Evolutionary conservation across 305 asterid species (phyloP).

Genomic region (Fraxinus albicans): DNA sequence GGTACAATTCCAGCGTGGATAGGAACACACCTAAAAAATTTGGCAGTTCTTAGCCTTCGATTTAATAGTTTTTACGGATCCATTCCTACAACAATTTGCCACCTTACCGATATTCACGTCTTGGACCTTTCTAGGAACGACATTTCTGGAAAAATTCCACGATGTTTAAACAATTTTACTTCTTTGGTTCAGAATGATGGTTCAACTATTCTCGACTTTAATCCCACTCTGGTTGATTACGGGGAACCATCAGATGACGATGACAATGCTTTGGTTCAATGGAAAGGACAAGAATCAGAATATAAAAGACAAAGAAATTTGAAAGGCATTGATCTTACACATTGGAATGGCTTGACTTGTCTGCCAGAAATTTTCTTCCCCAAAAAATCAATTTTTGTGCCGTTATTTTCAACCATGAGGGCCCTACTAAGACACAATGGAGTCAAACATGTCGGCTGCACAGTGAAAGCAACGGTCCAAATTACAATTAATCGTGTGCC

Average conservation of each 20-base stretch:
- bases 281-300: conserved; percentile 19
- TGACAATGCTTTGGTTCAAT: conserved; percentile 3
- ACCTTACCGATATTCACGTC: not conserved
- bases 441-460: too few species aligned
- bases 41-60: not conserved
- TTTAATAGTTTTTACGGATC: not conserved
- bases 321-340: not conserved
- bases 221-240: too few species aligned
- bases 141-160: not conserved
- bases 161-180: not conserved
- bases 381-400: too few species aligned
- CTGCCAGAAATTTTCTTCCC: too few species aligned
- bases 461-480: too few species aligned
- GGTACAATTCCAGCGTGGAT: not conserved
- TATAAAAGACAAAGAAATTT: not conserved
- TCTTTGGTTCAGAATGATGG: not conserved
- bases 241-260: not conserved
- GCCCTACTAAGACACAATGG: too few species aligned
- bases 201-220: not conserved
- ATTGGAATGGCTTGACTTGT: too few species aligned
- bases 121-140: not conserved
- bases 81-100: not conserved
- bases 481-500: too few species aligned
- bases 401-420: too few species aligned
- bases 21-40: not conserved